Percentiles rank a stretch among this genome's conserved stretches.
Conservation (phyloP, 306 rosid genomes). For the Pyrus pyrifolia region DNA sequence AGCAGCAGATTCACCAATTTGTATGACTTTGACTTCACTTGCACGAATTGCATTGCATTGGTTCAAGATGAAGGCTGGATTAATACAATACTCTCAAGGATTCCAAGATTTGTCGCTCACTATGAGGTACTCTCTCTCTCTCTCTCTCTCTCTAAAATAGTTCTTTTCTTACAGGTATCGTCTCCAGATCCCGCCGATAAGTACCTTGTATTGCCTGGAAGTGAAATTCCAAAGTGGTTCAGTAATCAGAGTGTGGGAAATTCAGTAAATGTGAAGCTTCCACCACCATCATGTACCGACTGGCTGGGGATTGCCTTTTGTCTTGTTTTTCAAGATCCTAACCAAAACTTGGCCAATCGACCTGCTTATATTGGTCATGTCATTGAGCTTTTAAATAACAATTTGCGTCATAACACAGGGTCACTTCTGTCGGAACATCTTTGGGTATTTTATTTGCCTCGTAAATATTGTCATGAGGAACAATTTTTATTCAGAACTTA, state of each 20-base stretch:
- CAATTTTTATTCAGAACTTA: neutral
- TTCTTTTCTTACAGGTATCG: neutral
- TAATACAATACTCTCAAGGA: neutral
- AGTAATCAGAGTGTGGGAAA: neutral
- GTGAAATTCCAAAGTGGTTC: slow-evolving; percentile 9
- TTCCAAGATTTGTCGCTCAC: neutral
- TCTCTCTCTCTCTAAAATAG: neutral
- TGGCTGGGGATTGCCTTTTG: neutral
- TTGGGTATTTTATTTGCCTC: neutral
- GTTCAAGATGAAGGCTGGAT: neutral
- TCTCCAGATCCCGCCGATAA: rapidly evolving
- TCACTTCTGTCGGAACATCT: neutral
- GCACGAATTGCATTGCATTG: neutral
- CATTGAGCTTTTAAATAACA: too few relatives aligned
- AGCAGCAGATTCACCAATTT: too few relatives aligned
- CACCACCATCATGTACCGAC: neutral
- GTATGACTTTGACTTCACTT: neutral
- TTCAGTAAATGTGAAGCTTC: neutral
- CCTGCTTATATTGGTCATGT: neutral
- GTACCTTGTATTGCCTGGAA: neutral
- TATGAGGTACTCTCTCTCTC: neutral
- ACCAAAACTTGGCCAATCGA: neutral
- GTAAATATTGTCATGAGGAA: neutral
- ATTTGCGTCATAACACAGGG: too few relatives aligned
- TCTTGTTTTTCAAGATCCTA: neutral